Evolutionary conservation across 2,329 filamentous ascomycete genomes (phyloP).

Genomic region (Grosmannia serpens): DNA sequence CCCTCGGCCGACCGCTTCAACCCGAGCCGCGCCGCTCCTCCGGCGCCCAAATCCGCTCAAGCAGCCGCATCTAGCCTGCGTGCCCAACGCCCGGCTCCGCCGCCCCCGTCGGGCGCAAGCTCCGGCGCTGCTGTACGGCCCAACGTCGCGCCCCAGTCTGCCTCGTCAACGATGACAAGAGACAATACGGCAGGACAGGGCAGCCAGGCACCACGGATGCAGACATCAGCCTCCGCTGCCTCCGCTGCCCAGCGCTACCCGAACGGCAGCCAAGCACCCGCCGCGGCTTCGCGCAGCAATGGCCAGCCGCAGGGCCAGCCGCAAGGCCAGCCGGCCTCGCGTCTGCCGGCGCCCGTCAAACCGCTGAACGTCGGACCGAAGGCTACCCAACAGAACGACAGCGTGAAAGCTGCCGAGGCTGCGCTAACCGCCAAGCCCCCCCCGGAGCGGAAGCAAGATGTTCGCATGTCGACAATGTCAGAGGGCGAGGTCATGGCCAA

Average conservation of each 20-base stretch:
- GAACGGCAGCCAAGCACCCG: constrained; percentile 40
- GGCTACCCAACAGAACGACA: constrained; percentile 44
- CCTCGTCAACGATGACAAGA: constrained; percentile 31
- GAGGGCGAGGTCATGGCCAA: constrained; percentile 96
- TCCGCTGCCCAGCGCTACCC: constrained; percentile 43
- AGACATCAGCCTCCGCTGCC: constrained; percentile 15
- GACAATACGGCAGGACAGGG: constrained; percentile 24
- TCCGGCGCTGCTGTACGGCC: constrained; percentile 27
- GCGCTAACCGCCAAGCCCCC: constrained; percentile 76
- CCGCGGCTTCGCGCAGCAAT: constrained; percentile 35
- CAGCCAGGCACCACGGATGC: constrained; percentile 28
- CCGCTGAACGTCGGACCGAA: constrained; percentile 69
- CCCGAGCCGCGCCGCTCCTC: constrained; percentile 72
- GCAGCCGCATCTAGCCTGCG: constrained; percentile 45
- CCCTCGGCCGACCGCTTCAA: constrained; percentile 61
- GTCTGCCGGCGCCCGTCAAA: constrained; percentile 56
- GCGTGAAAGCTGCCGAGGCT: constrained; percentile 80
- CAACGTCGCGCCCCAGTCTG: constrained; percentile 36
- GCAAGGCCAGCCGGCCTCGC: constrained; percentile 32
- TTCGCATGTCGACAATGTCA: constrained; percentile 97
- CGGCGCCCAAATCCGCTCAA: constrained; percentile 52
- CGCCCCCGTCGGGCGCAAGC: constrained; percentile 38
- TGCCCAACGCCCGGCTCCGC: constrained; percentile 70
- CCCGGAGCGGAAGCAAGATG: constrained; percentile 73
- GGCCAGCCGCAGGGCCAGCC: constrained; percentile 33